Percentiles rank a stretch among this genome's conserved stretches.
These are phyloP conservation scores for Stachybotrys chlorohalonatus DNA, from an alignment of 2,329 filamentous ascomycete genomes.

Conservation along the genomic window DNA sequence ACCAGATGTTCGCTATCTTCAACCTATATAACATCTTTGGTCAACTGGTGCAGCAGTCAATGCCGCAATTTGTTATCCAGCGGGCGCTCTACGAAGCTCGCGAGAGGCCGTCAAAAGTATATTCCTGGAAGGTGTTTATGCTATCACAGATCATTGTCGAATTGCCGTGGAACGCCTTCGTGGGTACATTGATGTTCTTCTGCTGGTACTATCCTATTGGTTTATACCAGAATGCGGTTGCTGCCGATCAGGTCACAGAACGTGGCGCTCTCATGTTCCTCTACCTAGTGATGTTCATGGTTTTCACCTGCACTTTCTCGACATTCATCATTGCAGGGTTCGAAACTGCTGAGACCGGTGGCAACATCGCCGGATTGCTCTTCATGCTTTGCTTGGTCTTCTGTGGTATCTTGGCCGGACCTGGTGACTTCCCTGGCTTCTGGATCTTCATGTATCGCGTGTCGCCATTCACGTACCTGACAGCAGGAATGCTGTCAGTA, in stretches of 20 bases:
- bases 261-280: slow-evolving; percentile 75
- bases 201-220: slow-evolving; percentile 84
- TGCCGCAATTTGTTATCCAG: slow-evolving; percentile 80
- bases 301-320: slow-evolving; percentile 76
- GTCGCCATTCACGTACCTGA: slow-evolving; percentile 75
- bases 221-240: slow-evolving; percentile 59
- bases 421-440: slow-evolving; percentile 47
- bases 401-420: slow-evolving; percentile 14
- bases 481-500: slow-evolving; percentile 61
- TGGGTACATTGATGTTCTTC: slow-evolving; percentile 68
- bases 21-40: slow-evolving; percentile 77
- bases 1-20: slow-evolving; percentile 71
- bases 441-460: slow-evolving; percentile 49
- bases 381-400: slow-evolving; percentile 51
- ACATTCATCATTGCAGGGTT: slow-evolving; percentile 64
- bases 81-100: slow-evolving; percentile 76
- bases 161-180: slow-evolving; percentile 73
- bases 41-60: slow-evolving; percentile 68
- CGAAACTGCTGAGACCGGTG: slow-evolving; percentile 55
- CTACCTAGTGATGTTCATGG: slow-evolving; percentile 62
- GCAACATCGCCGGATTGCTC: slow-evolving; percentile 56
- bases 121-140: slow-evolving; percentile 81
- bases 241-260: slow-evolving; percentile 51
- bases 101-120: slow-evolving; percentile 75
- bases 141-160: slow-evolving; percentile 76